Conservation (phyloP, 1,284 basidiomycete species). For the Puccinia novopanici region DNA sequence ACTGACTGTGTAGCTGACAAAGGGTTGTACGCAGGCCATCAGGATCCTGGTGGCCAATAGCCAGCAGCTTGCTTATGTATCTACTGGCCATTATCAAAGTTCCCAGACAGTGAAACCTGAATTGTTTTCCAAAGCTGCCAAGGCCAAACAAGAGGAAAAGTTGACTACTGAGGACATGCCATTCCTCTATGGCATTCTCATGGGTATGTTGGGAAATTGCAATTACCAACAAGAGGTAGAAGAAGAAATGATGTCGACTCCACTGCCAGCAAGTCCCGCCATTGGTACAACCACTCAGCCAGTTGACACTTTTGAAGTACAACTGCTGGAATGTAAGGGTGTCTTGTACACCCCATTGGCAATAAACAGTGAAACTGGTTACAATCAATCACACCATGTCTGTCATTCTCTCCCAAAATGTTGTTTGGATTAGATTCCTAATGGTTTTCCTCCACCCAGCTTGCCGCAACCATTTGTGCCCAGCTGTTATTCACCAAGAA, state of each 20-base stretch:
- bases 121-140: background rate
- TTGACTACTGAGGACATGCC: background rate
- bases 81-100: background rate
- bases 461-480: background rate
- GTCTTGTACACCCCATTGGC: background rate
- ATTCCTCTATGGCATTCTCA: too few relatives aligned
- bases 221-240: too few relatives aligned
- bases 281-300: too few relatives aligned
- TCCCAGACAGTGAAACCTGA: background rate
- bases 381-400: too few relatives aligned
- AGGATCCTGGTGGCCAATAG: background rate
- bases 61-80: background rate
- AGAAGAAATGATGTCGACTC: too few relatives aligned
- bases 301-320: slow-evolving; percentile 4
- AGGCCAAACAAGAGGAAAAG: background rate
- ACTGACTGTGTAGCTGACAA: too few relatives aligned
- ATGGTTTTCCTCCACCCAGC: background rate
- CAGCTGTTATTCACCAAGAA: background rate
- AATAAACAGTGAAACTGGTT: background rate
- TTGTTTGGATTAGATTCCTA: background rate
- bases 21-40: background rate
- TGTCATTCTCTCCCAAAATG: too few relatives aligned
- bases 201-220: too few relatives aligned
- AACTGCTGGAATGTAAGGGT: background rate
- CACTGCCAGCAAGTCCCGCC: too few relatives aligned